phyloP scores from a whole-genome alignment of 2,329 filamentous ascomycete genomes.

The Fusarium siculi region DNA sequence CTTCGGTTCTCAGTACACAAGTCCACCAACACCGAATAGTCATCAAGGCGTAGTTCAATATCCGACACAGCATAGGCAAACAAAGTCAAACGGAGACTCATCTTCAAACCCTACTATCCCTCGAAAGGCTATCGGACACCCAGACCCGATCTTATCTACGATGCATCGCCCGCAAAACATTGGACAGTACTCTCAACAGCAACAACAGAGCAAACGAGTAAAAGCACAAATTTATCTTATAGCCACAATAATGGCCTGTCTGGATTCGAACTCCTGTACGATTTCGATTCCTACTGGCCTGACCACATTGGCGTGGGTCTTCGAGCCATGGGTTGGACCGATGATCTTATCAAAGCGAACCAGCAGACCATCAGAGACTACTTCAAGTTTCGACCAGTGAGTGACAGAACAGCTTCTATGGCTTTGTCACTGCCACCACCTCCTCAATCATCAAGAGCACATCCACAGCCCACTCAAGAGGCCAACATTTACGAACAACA shows the following conservation, averaged over 20 bases:
- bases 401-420: not conserved
- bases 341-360: not conserved
- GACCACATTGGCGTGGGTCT: not conserved
- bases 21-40: not conserved
- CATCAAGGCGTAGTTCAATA: fast-evolving
- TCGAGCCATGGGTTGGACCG: not conserved
- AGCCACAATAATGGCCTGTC: not conserved
- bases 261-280: not conserved
- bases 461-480: not conserved
- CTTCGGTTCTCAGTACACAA: not conserved
- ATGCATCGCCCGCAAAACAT: not conserved
- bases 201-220: fast-evolving
- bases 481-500: not conserved
- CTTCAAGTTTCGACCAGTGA: not conserved
- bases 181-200: not conserved
- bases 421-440: not conserved
- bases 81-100: fast-evolving
- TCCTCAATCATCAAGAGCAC: fast-evolving
- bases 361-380: not conserved
- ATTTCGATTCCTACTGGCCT: not conserved
- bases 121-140: not conserved
- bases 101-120: fast-evolving
- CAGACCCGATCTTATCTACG: fast-evolving
- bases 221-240: not conserved
- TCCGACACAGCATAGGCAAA: fast-evolving